Evolutionary conservation across 164 flowering plant species (phyloP).

Genomic region (Cinnamomum chago): DNA sequence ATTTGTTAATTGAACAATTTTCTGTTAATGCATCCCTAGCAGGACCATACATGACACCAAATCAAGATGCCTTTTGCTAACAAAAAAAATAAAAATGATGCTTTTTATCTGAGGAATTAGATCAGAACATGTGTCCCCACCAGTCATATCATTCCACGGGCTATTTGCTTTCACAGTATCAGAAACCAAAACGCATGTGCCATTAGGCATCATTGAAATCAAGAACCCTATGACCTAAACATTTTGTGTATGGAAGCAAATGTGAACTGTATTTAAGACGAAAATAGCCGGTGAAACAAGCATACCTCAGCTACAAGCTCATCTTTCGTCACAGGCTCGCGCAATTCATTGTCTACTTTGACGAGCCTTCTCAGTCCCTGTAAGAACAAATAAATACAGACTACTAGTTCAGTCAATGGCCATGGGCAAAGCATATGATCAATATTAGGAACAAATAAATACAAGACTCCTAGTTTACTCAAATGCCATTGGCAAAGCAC

Average conservation of each 20-base stretch:
- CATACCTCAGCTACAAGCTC: conserved; percentile 85
- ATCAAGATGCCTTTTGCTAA: too few relatives aligned
- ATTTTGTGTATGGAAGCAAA: background rate
- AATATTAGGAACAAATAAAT: background rate
- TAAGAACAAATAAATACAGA: background rate
- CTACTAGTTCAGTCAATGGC: conserved; percentile 1
- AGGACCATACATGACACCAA: too few relatives aligned
- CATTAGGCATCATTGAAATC: background rate
- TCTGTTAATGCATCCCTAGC: too few relatives aligned
- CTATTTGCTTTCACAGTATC: background rate
- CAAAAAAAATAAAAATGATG: too few relatives aligned
- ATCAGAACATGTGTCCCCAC: too few relatives aligned
- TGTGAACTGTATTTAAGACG: background rate
- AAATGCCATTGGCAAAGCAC: background rate
- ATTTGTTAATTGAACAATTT: too few relatives aligned
- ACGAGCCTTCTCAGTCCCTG: conserved; percentile 66
- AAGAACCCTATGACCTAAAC: background rate
- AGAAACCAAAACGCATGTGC: background rate
- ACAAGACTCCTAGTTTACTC: background rate
- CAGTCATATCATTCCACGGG: background rate
- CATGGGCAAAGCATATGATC: background rate
- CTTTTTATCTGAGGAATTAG: too few relatives aligned
- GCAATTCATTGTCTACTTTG: conserved; percentile 53
- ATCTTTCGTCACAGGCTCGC: conserved; percentile 68
- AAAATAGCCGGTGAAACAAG: conserved; percentile 5